Evolutionary conservation across 2,329 filamentous ascomycete species (phyloP).

Genomic region (Ambrosiella beaveri): DNA sequence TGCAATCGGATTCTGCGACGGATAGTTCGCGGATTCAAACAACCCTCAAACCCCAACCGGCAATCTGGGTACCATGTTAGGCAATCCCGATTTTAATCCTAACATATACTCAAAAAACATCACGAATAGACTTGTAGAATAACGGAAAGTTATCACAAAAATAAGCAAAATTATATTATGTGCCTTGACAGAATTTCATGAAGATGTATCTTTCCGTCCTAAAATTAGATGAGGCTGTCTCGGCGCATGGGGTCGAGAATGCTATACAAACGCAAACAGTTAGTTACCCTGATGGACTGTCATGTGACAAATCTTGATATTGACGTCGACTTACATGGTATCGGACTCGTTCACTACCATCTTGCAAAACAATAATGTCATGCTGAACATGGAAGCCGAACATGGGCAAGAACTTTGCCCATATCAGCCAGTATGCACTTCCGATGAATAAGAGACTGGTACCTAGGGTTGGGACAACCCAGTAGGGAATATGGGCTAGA

Average conservation of each 20-base stretch:
- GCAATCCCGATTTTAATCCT: too few relatives aligned
- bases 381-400: conserved; percentile 9
- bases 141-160: too few relatives aligned
- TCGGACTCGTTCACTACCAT: conserved; percentile 9
- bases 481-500: conserved; percentile 36
- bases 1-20: too few relatives aligned
- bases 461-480: conserved; percentile 37
- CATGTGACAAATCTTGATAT: not conserved
- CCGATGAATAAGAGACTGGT: conserved; percentile 34
- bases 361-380: conserved; percentile 1
- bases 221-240: not conserved
- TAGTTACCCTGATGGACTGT: not conserved
- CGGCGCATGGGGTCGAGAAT: not conserved
- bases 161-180: too few relatives aligned
- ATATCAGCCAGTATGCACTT: conserved; percentile 33
- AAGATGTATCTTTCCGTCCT: too few relatives aligned
- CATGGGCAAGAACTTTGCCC: conserved; percentile 32
- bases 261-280: not conserved
- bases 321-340: conserved; percentile 6
- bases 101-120: too few relatives aligned
- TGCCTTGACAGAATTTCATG: too few relatives aligned
- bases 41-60: too few relatives aligned
- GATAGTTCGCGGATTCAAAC: too few relatives aligned
- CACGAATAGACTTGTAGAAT: too few relatives aligned
- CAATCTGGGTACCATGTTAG: too few relatives aligned